Base-by-base conservation (phyloP, 177 flowering plant genomes). In the Vitis hybrid region DNA sequence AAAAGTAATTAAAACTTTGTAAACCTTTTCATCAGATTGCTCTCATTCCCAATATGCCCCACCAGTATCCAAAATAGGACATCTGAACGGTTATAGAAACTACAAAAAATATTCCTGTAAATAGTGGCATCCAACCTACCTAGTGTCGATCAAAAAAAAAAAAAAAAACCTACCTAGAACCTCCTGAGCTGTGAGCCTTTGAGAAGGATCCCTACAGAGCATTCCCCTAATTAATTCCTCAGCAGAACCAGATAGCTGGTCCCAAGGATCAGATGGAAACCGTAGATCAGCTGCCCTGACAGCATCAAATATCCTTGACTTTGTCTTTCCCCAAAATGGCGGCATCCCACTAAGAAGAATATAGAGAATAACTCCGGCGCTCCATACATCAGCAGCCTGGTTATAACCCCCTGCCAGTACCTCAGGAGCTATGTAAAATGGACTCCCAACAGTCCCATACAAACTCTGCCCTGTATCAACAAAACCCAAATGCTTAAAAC, bases 321-420 rank as follows among this genome's bases (percentile, higher is more conserved):
- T 87, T 18, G 93, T 87, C 77, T 89, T 87, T 52, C 95, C 97
- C 91, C 93, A 90, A 74, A 92, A 92, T 11, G 97, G 97, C 0
- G 97, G 97, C 81, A 81, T 75, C 55, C 92, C 92, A 77, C 95
- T 86, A 3, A 92, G 82, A 74, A 90, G 91, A 78, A 92, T 92
- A 81, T 92, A 92, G 68, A 92, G 91, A 74, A 91, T 92, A 32
- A 92, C 95, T 10, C 97, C 97, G 2, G 94, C 87, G 76, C 94
- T 91, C 94, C 94, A 92, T 14, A 92, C 85, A 85, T 92, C 97
- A n/a, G 91, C 95, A 27, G 89, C 88, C 80, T 90, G 83, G 69
- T 85, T 80, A 80, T 92, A 92, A 7, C 90, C 93, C 66, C 97
- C 93, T 7, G 87, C 68, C 65, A 91, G 73, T 46, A 92, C 97